phyloP scores from a whole-genome alignment of 2,329 filamentous ascomycete genomes.

The Epichloe bromicola region DNA sequence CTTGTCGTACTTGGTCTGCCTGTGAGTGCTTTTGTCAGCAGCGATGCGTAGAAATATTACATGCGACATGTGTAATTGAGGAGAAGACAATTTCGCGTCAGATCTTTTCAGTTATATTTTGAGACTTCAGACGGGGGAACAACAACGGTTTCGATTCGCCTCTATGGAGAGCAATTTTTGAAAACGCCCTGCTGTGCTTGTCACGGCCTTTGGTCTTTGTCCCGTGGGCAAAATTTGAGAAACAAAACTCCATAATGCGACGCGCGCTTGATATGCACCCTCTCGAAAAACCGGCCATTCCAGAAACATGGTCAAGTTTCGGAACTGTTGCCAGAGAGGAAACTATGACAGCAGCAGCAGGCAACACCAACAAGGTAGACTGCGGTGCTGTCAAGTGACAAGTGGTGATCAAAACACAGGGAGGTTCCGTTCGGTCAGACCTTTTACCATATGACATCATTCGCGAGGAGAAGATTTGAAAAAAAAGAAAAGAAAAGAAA shows the following conservation, averaged over 20 bases:
- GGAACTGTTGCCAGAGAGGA: not conserved
- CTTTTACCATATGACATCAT: constrained; percentile 54
- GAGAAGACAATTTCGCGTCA: constrained; percentile 31
- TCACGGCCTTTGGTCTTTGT: constrained; percentile 47
- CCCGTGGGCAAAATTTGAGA: constrained; percentile 28
- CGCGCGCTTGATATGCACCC: constrained; percentile 7
- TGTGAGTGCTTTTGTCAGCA: not conserved
- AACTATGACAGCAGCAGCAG: not conserved
- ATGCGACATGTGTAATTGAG: not conserved
- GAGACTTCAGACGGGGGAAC: constrained; percentile 36
- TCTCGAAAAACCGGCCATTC: not conserved
- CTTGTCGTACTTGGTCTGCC: not conserved
- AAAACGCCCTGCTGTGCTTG: constrained; percentile 25
- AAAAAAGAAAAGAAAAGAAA: not conserved
- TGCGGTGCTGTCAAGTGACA: not conserved
- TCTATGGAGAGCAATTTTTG: constrained; percentile 3
- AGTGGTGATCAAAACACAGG: constrained; percentile 29
- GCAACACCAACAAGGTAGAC: not conserved
- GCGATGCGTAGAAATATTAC: not conserved
- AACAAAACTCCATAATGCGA: constrained; percentile 41
- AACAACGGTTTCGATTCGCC: constrained; percentile 33
- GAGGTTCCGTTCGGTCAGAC: constrained; percentile 39
- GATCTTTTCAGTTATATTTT: constrained; percentile 61
- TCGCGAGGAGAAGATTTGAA: constrained; percentile 9
- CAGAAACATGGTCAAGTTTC: not conserved